Conservation (phyloP, 2,329 filamentous ascomycete species). For the Apiospora phragmitis region DNA sequence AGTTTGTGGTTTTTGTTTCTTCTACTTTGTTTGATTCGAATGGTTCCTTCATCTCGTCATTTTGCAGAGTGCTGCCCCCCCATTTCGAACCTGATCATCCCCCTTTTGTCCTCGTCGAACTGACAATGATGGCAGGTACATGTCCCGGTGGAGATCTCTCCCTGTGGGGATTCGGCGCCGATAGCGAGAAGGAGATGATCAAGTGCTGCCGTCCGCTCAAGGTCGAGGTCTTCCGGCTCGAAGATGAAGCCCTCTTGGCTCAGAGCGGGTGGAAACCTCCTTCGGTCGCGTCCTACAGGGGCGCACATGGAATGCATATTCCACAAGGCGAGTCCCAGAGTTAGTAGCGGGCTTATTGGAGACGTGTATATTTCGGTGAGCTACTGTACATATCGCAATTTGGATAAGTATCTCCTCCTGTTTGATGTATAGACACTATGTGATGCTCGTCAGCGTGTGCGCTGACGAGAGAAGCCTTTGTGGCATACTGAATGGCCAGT, state of each 20-base stretch:
- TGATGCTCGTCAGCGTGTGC: background rate
- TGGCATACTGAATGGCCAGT: background rate
- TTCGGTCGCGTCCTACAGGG: slow-evolving; percentile 60
- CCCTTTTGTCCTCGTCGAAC: slow-evolving; percentile 29
- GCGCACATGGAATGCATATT: slow-evolving; percentile 62
- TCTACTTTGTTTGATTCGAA: too few species aligned
- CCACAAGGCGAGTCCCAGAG: slow-evolving; percentile 28
- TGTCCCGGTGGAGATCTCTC: slow-evolving; percentile 82
- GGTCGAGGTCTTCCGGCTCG: slow-evolving; percentile 70
- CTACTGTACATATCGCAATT: background rate
- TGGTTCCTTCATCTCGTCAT: too few species aligned
- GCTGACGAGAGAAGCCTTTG: too few species aligned
- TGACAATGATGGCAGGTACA: slow-evolving; percentile 52
- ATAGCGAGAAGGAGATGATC: slow-evolving; percentile 66
- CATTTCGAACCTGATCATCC: too few species aligned
- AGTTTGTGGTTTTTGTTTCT: too few species aligned
- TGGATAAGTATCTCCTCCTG: background rate
- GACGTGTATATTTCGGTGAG: background rate
- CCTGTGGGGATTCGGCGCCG: slow-evolving; percentile 75
- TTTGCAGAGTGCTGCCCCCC: too few species aligned
- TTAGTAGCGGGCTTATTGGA: background rate
- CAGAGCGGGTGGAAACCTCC: slow-evolving; percentile 63
- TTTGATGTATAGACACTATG: background rate
- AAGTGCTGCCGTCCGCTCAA: slow-evolving; percentile 72
- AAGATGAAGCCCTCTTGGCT: slow-evolving; percentile 51